A percentile compares a stretch with the other conserved stretches of the same genome.
These are phyloP conservation scores for Naganishia onofrii DNA, from an alignment of 768 basidiomycete genomes.

Conservation along the genomic window DNA sequence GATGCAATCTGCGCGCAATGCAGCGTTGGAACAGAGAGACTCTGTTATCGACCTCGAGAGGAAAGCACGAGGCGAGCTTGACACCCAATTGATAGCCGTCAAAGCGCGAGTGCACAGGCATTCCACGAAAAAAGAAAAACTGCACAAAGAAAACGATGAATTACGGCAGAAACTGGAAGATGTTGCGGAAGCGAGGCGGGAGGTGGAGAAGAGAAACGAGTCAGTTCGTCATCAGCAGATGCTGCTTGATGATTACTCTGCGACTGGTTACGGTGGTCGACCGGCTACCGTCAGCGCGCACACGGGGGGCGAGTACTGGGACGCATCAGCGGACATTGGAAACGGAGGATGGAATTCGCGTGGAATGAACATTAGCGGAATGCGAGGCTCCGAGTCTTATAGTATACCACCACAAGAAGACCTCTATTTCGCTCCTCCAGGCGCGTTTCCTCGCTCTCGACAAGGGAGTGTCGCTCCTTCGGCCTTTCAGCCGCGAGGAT, in stretches of 20 bases:
- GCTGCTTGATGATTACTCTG: conserved; percentile 28
- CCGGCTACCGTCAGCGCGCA: neutral
- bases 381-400: conserved; percentile 1
- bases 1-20: conserved; percentile 35
- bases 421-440: neutral
- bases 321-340: neutral
- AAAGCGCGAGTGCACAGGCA: conserved; percentile 45
- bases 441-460: conserved; percentile 6
- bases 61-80: conserved; percentile 41
- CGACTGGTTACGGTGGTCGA: conserved; percentile 12
- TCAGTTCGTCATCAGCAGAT: conserved; percentile 32
- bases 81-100: conserved; percentile 42
- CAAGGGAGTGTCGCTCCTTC: conserved; percentile 12
- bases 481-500: conserved; percentile 5
- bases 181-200: conserved; percentile 40
- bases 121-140: conserved; percentile 41
- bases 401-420: conserved; percentile 10
- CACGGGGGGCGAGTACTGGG: conserved; percentile 16
- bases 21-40: conserved; percentile 40
- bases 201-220: conserved; percentile 44
- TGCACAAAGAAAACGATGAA: conserved; percentile 42
- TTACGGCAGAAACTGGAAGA: conserved; percentile 44
- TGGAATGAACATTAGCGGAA: neutral
- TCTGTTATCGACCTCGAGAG: conserved; percentile 41
- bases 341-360: neutral